Evolutionary conservation across 352 stramenopile species (phyloP).

Genomic region (Hyaloperonospora brassicae): DNA sequence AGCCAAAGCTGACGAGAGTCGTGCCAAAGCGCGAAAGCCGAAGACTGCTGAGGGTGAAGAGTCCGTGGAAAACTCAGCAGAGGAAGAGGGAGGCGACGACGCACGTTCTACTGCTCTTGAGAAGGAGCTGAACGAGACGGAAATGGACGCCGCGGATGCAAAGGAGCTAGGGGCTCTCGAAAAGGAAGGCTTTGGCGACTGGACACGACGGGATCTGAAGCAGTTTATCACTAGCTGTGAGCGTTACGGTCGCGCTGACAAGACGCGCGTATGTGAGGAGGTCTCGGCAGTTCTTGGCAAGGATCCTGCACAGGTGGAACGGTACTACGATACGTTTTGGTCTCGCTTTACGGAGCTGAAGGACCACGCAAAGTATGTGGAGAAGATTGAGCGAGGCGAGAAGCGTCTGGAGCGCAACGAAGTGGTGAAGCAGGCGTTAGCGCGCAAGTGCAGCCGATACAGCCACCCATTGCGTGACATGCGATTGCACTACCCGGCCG

Average conservation of each 20-base stretch:
- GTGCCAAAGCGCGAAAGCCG: constrained; percentile 56
- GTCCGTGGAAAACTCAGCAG: constrained; percentile 54
- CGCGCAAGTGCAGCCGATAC: constrained; percentile 93
- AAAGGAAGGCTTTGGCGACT: constrained; percentile 92
- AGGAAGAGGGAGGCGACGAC: constrained; percentile 48
- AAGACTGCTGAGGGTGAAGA: constrained; percentile 61
- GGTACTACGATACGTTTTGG: constrained; percentile 96
- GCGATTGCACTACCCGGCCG: constrained; percentile 81
- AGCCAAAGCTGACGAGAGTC: constrained; percentile 72
- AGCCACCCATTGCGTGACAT: constrained; percentile 87
- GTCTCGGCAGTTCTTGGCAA: constrained; percentile 88
- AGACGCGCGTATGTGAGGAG: constrained; percentile 86
- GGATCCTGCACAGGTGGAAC: constrained; percentile 83
- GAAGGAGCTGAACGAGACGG: constrained; percentile 70
- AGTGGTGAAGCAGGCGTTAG: constrained; percentile 93
- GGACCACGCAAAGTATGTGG: constrained; percentile 88
- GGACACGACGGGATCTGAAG: constrained; percentile 86
- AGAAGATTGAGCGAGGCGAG: constrained; percentile 96
- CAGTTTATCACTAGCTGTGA: constrained; percentile 89
- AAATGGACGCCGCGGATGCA: constrained; percentile 59
- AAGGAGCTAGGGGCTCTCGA: constrained; percentile 69
- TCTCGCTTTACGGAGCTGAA: constrained; percentile 89
- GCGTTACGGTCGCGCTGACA: constrained; percentile 89
- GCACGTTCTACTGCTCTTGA: constrained; percentile 57
- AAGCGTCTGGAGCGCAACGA: constrained; percentile 93